Base-by-base conservation (phyloP, 2,329 filamentous ascomycete species). In the Aspergillus spinulosporus region DNA sequence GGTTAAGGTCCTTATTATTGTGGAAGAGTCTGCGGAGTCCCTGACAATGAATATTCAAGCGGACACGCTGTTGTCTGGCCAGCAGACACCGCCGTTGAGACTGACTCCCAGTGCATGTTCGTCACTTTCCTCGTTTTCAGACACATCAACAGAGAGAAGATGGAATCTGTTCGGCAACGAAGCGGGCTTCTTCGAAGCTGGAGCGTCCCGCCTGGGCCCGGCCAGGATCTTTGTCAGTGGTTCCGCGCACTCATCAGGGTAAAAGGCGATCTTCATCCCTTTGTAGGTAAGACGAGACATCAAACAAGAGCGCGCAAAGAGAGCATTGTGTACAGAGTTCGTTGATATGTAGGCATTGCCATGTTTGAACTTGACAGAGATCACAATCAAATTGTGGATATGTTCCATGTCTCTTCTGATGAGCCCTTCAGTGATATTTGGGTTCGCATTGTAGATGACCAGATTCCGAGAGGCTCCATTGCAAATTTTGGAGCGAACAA, bases 301-400 rank as follows among this genome's bases (percentile, higher is more conserved):
- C 87, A 95, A 89, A 74, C 90, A 94, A 7, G 84, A 89, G 14
- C 84, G 83, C 6, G 90, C 89, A 72, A 87, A 90, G 51, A 90
- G 80, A 8, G 90, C 88, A 59, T 88, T 87, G 66, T 88, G 82
- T 7, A 95, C 81, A 0, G 89, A 91, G 70, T 92, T 95, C 5
- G 87, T 90, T 54, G 83, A 86, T 61, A 95, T 84, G 69, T 84
- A 84, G 57, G 83, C 88, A 69, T 85, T 83, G 3, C 79, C 79
- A 14, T 79, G 76, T 2, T 74, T 72, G 69, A 89, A 87, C 5
- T 75, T 73, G 44, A 94, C 75, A 43, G 82, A 82, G 65, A 94
- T 79, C 8, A 95, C 82, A 21, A 87, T 77, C 1, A 95, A 79
- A 59, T 90, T 89, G 75, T 93, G 86, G 58, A 95, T 93, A 68